Evolutionary conservation across 2,329 filamentous ascomycete species (phyloP).

Genomic region (Fusarium nodosum): DNA sequence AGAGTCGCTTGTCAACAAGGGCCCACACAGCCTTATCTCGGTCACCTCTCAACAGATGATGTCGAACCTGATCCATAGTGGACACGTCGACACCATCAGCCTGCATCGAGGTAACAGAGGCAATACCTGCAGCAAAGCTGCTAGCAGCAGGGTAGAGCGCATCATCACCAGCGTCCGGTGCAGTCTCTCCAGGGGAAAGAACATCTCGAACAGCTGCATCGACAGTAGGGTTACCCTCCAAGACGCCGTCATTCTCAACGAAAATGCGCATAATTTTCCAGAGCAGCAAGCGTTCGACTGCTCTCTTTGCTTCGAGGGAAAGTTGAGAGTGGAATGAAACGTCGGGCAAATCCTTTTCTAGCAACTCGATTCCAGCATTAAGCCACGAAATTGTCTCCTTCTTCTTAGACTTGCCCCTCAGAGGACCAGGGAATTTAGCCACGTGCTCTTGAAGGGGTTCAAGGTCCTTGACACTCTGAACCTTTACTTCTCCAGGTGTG

Average conservation of each 20-base stretch:
- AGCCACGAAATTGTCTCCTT: constrained; percentile 92
- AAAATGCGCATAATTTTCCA: constrained; percentile 89
- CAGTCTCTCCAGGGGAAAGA: constrained; percentile 70
- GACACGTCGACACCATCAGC: constrained; percentile 78
- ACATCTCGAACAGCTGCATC: constrained; percentile 82
- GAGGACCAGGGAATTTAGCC: constrained; percentile 87
- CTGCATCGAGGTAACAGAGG: constrained; percentile 57
- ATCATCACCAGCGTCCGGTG: constrained; percentile 48
- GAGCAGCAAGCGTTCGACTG: constrained; percentile 83
- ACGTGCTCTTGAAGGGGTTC: constrained; percentile 79
- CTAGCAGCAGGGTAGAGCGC: constrained; percentile 44
- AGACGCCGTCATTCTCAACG: constrained; percentile 85
- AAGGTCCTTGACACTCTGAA: constrained; percentile 81
- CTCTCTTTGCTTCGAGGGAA: constrained; percentile 75
- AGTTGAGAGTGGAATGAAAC: constrained; percentile 63
- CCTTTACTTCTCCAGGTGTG: constrained; percentile 83
- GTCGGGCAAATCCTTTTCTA: constrained; percentile 73
- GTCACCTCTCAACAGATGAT: constrained; percentile 81
- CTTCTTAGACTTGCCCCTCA: constrained; percentile 93
- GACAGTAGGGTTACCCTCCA: constrained; percentile 80
- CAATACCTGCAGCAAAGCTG: constrained; percentile 46
- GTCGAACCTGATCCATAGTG: constrained; percentile 79
- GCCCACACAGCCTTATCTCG: constrained; percentile 93
- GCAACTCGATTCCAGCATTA: constrained; percentile 76
- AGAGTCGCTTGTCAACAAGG: constrained; percentile 91